These are phyloP conservation scores for Paramyrothecium sp. DNA, from an alignment of 2,329 filamentous ascomycete species.

Conservation along the genomic window DNA sequence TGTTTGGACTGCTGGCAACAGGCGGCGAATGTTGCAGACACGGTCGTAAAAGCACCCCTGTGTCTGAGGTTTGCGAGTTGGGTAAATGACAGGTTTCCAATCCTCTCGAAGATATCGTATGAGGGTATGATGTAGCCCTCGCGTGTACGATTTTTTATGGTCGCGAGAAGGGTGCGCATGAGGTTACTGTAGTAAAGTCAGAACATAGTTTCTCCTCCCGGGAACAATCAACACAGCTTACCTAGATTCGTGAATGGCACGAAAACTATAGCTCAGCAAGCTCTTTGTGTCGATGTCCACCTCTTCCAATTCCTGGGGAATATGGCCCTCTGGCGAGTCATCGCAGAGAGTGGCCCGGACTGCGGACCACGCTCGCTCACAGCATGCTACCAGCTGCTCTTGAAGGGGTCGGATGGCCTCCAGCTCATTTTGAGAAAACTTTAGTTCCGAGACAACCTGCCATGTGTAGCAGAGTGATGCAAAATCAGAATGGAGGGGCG, in stretches of 20 bases:
- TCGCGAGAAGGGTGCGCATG: conserved; percentile 60
- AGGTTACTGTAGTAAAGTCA: conserved; percentile 57
- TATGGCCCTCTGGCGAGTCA: conserved; percentile 89
- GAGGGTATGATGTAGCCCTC: conserved; percentile 45
- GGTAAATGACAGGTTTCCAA: conserved; percentile 75
- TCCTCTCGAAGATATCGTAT: conserved; percentile 55
- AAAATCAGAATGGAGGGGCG: conserved; percentile 69
- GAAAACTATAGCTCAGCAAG: conserved; percentile 90
- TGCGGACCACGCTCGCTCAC: conserved; percentile 71
- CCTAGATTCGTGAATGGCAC: conserved; percentile 93
- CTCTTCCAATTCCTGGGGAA: conserved; percentile 74
- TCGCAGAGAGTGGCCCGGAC: conserved; percentile 82
- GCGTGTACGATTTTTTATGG: conserved; percentile 46
- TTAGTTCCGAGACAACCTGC: conserved; percentile 44
- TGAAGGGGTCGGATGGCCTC: conserved; percentile 42
- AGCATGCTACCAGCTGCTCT: conserved; percentile 55
- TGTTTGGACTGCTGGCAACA: conserved; percentile 70
- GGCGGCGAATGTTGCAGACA: conserved; percentile 80
- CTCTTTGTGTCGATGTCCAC: conserved; percentile 78
- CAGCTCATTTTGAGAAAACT: conserved; percentile 35
- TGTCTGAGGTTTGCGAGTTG: conserved; percentile 84
- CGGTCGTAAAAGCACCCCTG: conserved; percentile 89
- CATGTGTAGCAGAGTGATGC: conserved; percentile 61
- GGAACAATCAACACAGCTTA: conserved; percentile 31
- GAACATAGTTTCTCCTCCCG: not conserved